These are phyloP conservation scores for Erucastrum elatum DNA, from an alignment of 345 rosid species.

Conservation along the genomic window DNA sequence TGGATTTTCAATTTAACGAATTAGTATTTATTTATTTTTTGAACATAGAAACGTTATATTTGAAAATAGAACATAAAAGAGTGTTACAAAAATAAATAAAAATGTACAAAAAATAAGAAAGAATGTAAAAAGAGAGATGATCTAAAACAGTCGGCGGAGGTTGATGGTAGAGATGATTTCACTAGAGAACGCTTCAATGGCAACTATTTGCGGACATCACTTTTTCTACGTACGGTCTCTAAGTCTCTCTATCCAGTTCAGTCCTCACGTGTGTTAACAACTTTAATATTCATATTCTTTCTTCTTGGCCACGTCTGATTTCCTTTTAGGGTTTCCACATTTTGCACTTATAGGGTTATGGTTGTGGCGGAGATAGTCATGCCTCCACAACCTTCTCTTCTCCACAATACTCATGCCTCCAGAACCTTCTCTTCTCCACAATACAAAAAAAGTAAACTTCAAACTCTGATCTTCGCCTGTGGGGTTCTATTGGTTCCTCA, in stretches of 20 bases:
- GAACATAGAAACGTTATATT: not conserved
- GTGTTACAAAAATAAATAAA: not conserved
- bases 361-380: not conserved
- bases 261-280: constrained; percentile 4
- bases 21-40: not conserved
- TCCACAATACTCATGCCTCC: too few species aligned
- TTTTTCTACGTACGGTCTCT: constrained; percentile 29
- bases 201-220: constrained; percentile 31
- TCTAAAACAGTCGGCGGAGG: constrained; percentile 22
- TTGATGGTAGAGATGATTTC: constrained; percentile 27
- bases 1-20: not conserved
- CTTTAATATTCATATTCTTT: not conserved
- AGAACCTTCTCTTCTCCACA: too few species aligned
- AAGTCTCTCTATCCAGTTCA: constrained; percentile 26
- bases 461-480: too few species aligned
- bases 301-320: not conserved
- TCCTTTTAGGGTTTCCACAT: constrained; percentile 14
- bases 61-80: not conserved
- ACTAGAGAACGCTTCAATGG: constrained; percentile 36
- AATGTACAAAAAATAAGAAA: not conserved
- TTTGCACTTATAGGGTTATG: constrained; percentile 15
- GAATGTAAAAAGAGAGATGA: not conserved
- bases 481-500: constrained; percentile 31
- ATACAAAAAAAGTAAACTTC: too few species aligned
- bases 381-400: too few species aligned